These are phyloP conservation scores for Penstemon davidsonii DNA, from an alignment of 257 asterid genomes.

Conservation along the genomic window DNA sequence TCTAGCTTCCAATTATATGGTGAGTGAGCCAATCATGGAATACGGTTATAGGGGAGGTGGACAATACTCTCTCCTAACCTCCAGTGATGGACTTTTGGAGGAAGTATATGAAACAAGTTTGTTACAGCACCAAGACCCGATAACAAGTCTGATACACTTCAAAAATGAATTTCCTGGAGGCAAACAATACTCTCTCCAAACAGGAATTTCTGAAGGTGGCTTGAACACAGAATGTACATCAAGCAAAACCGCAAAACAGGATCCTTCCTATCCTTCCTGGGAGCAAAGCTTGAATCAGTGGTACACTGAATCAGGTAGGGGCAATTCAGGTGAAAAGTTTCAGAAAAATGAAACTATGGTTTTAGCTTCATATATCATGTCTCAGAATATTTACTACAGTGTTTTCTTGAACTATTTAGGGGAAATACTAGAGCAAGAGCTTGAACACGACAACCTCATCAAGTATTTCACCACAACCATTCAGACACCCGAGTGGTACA, in stretches of 20 bases:
- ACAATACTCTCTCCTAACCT: conserved; percentile 7
- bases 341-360: background rate
- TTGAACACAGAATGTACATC: conserved; percentile 10
- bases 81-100: background rate
- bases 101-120: conserved; percentile 18
- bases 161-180: conserved; percentile 2
- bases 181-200: background rate
- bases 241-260: conserved; percentile 22
- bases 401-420: conserved; percentile 20
- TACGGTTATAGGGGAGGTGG: conserved; percentile 25
- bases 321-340: conserved; percentile 30
- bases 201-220: conserved; percentile 5
- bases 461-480: conserved; percentile 25
- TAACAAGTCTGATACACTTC: conserved; percentile 19
- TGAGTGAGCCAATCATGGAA: conserved; percentile 14
- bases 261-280: conserved; percentile 18
- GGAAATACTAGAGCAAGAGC: conserved; percentile 18
- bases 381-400: background rate
- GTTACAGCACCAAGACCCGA: conserved; percentile 12
- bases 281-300: conserved; percentile 31
- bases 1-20: conserved; percentile 15
- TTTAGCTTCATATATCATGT: conserved; percentile 1
- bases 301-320: conserved; percentile 22
- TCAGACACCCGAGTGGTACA: conserved; percentile 26
- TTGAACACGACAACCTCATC: conserved; percentile 28